Conservation (phyloP, 1,284 basidiomycete species). For the Austroboletus novae-zelandiae region DNA sequence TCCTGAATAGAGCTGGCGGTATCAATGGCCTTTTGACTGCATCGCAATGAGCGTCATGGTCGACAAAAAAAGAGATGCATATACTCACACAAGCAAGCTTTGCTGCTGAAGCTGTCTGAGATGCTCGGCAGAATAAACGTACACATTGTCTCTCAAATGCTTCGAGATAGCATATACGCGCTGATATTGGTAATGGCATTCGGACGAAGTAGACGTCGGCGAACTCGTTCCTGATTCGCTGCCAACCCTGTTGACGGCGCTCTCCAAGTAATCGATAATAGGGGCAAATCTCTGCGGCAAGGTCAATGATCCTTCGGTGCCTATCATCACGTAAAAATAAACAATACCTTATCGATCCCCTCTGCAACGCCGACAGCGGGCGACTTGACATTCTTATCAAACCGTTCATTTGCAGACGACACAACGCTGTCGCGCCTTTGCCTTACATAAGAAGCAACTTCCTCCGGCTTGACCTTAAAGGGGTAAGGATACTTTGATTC, state of each 20-base stretch:
- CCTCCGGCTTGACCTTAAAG: constrained; percentile 69
- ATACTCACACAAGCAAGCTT: constrained; percentile 57
- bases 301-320: constrained; percentile 12
- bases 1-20: constrained; percentile 62
- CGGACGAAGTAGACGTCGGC: constrained; percentile 33
- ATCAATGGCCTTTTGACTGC: constrained; percentile 64
- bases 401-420: constrained; percentile 57
- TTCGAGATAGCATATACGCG: constrained; percentile 65
- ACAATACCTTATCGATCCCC: constrained; percentile 67
- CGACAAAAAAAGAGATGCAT: neutral
- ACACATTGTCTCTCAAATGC: constrained; percentile 59
- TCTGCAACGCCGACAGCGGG: constrained; percentile 64
- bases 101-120: constrained; percentile 70
- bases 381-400: constrained; percentile 61
- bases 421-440: constrained; percentile 54
- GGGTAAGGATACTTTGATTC: constrained; percentile 71
- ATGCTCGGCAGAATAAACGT: constrained; percentile 66
- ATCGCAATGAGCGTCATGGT: constrained; percentile 10
- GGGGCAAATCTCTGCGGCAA: constrained; percentile 60
- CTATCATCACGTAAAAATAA: constrained; percentile 13
- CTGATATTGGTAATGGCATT: constrained; percentile 70
- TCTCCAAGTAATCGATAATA: constrained; percentile 67
- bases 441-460: constrained; percentile 60
- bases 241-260: constrained; percentile 54
- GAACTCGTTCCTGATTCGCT: constrained; percentile 43